Base-by-base conservation (phyloP, 2,329 filamentous ascomycete genomes). In the Thelonectria olida region DNA sequence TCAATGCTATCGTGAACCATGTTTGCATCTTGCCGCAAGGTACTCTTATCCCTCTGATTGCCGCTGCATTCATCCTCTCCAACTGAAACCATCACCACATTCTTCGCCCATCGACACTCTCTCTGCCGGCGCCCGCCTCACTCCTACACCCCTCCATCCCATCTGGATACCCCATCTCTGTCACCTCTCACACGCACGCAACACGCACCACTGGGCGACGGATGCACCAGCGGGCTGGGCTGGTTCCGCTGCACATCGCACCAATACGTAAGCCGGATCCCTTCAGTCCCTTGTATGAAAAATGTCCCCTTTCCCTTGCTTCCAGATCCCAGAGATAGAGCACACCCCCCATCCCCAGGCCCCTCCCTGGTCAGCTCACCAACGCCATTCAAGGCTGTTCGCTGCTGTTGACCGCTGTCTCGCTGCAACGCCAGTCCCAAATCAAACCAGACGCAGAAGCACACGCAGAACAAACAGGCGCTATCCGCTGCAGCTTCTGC, bases 321-420 rank as follows among this genome's bases (percentile, higher is more conserved):
- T 15, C 20, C 42, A 54, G 52, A 54, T 54, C 52, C 52, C 50
- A 54, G 31, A 50, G 38, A 54, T 45, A 36, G 27, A 28, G 5
- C 19, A 25, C 27, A 19, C 25, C 6, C 25, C 20, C 41, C 19
- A 19, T 34, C 38, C 34, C 49, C 48, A 38, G n/a, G n/a, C n/a
- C n/a, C n/a, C n/a, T 47, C 27, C 34, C 31, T 17, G 23, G 56
- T 52, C 54, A 61, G 41, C 48, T 54, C 52, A 61, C 58, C 53
- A 57, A 44, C 20, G 56, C 41, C n/a, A n/a, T 39, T 34, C 56
- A 58, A 7, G 6, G 17, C 20, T 41, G n/a, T 4, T 20, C 38
- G 10, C 38, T 19, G 38, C 19, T 47, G 38, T 9, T 39, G 23
- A 34, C 25, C 25, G n/a, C 36, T 31, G 25, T 34, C 44, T 20